Percentiles rank a stretch among this genome's conserved stretches.
These are phyloP conservation scores for Metschnikowia colocasiae DNA, from an alignment of 805 yeast species.

Conservation along the genomic window DNA sequence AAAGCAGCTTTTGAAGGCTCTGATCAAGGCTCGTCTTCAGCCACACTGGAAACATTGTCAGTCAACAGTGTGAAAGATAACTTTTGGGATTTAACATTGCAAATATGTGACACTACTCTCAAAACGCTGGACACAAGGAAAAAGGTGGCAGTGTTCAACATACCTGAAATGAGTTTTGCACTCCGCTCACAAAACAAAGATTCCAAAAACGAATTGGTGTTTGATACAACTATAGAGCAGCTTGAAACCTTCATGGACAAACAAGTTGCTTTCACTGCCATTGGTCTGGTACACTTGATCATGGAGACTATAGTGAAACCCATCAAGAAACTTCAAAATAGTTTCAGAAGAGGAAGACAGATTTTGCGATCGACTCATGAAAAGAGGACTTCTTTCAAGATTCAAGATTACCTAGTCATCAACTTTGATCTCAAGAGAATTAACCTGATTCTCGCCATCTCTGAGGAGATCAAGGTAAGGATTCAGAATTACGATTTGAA, in stretches of 20 bases:
- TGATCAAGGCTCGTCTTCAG: constrained; percentile 10
- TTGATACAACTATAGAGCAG: constrained; percentile 13
- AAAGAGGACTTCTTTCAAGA: neutral
- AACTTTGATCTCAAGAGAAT: constrained; percentile 8
- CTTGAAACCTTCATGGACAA: constrained; percentile 24
- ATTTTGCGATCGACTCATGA: constrained; percentile 5
- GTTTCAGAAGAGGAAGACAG: constrained; percentile 22
- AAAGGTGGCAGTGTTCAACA: constrained; percentile 14
- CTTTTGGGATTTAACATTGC: constrained; percentile 24
- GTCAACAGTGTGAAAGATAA: constrained; percentile 8
- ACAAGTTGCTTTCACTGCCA: constrained; percentile 28
- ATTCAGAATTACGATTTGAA: constrained; percentile 11
- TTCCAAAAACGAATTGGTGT: neutral
- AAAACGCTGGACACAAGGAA: constrained; percentile 17
- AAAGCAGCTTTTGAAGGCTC: neutral
- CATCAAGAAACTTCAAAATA: constrained; percentile 20
- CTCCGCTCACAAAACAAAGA: constrained; percentile 9
- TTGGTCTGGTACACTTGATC: constrained; percentile 34
- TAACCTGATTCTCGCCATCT: constrained; percentile 12
- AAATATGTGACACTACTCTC: constrained; percentile 18
- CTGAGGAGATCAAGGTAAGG: constrained; percentile 18
- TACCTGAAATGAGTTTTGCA: constrained; percentile 22
- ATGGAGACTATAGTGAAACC: constrained; percentile 31
- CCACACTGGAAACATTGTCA: constrained; percentile 31
- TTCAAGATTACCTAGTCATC: constrained; percentile 5